Evolutionary conservation across 2,329 filamentous ascomycete genomes (phyloP), one percentile per base, ranked within the genome.

Genomic region (Apiospora koreana): DNA sequence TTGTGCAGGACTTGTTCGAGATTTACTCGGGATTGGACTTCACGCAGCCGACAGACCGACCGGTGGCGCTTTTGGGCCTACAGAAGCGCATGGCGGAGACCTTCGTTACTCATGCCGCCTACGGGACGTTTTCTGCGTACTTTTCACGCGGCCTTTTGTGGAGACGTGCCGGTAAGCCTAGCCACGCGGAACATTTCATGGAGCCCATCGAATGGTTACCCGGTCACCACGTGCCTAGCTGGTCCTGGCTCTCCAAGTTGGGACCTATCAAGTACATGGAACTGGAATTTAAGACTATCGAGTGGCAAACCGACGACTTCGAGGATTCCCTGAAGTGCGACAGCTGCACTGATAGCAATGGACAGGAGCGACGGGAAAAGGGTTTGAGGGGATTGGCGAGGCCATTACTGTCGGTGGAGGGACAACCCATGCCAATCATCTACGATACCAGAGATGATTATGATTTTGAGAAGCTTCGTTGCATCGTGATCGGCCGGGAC

Each of bases 1-100:
- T 73, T 6, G 48, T 75, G 9, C 74, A 75, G 10, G 65, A 68
- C 2, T 68, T 75, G 1, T 75, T 73, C 23, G 71, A 69, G 50
- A 68, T 46, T 21, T 75, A 75, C 45, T 75, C 74, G 0, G 54
- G 50, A 6, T 70, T 74, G 8, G 69, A 68, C 21, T 75, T 75
- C 41, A 73, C 46, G 0, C 28, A 67, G 2, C 23, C 62, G 1
- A 69, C 69, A 3, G 74, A 75, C 38, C 65, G 74, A 9, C 69
- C 69, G 1, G 31, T 74, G 31, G 74, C 71, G 16, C 68, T 75
- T 6, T 46, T 74, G 2, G 74, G 73, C 1, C 45, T 75, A 12
- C 65, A 75, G 46, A 10, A 46, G 25, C 70, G 73, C 8, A 41
- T 74, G 6, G 71, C 71, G 16, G 42, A 31, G 41, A 62, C 71